Evolutionary conservation across 2,329 filamentous ascomycete genomes (phyloP).

Genomic region (Monosporascus sp.): DNA sequence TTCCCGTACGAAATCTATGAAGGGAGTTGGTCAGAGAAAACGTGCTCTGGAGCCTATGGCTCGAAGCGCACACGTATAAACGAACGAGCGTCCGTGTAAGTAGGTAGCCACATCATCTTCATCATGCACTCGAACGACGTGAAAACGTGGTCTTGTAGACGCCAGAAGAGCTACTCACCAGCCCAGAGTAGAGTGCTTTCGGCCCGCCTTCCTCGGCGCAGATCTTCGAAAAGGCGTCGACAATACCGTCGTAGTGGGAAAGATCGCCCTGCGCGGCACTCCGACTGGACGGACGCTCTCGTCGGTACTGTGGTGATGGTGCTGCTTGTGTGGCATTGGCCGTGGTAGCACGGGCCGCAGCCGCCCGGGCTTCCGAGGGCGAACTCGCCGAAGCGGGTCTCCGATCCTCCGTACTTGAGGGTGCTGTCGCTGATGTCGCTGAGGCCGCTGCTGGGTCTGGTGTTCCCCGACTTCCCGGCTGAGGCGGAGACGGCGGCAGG

Average conservation of each 20-base stretch:
- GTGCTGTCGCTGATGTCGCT: neutral
- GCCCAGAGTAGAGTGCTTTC: conserved; percentile 63
- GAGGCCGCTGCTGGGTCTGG: neutral
- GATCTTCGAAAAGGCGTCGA: conserved; percentile 68
- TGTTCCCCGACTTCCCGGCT: neutral
- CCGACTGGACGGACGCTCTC: conserved; percentile 3
- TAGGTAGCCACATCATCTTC: too few species aligned
- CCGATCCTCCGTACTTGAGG: neutral
- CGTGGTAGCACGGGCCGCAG: neutral
- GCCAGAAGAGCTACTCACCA: conserved; percentile 35
- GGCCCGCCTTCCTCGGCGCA: conserved; percentile 65
- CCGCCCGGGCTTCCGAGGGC: neutral
- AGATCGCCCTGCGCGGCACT: conserved; percentile 13
- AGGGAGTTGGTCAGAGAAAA: too few species aligned
- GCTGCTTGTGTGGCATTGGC: neutral
- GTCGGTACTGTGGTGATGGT: conserved; percentile 9
- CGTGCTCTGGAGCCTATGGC: neutral
- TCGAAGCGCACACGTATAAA: neutral
- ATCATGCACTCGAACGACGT: too few species aligned
- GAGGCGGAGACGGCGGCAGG: conserved; percentile 12
- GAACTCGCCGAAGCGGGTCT: too few species aligned
- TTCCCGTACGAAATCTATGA: too few species aligned
- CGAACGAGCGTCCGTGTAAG: too few species aligned
- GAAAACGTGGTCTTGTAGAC: too few species aligned
- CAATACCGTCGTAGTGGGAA: conserved; percentile 56